Evolutionary conservation across 352 stramenopile species (phyloP).

Genomic region (Phytophthora sp.): DNA sequence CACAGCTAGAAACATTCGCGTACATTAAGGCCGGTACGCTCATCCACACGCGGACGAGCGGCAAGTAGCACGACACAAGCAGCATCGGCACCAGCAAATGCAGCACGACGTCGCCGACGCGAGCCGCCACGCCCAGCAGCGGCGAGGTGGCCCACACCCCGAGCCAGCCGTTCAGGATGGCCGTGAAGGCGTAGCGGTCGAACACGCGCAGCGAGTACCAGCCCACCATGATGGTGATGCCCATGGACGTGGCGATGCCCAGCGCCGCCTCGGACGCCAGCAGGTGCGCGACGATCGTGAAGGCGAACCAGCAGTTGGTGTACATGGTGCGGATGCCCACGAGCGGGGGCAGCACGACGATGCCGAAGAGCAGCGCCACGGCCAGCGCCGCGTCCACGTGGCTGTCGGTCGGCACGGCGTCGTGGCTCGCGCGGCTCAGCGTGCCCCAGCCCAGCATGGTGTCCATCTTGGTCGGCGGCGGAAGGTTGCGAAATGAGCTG

Average conservation of each 20-base stretch:
- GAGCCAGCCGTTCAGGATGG: conserved; percentile 75
- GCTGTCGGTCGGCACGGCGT: conserved; percentile 16
- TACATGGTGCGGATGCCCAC: conserved; percentile 78
- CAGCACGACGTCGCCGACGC: conserved; percentile 66
- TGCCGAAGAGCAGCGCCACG: conserved; percentile 58
- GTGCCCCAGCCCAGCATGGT: conserved; percentile 26
- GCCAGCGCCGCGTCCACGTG: conserved; percentile 58
- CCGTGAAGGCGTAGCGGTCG: conserved; percentile 78
- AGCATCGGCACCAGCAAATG: conserved; percentile 78
- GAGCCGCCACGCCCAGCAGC: conserved; percentile 60
- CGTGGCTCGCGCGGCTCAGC: conserved; percentile 9
- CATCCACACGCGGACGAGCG: conserved; percentile 84
- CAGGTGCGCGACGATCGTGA: conserved; percentile 61
- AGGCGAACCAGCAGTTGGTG: conserved; percentile 78
- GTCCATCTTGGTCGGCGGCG: conserved; percentile 29
- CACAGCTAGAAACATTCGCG: conserved; percentile 4
- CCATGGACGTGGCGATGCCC: conserved; percentile 80
- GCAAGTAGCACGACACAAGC: conserved; percentile 77
- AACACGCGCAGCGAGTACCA: conserved; percentile 87
- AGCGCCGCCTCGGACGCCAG: conserved; percentile 62
- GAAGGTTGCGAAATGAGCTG: conserved; percentile 14
- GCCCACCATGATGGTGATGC: conserved; percentile 86
- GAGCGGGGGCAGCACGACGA: conserved; percentile 64
- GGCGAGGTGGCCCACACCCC: conserved; percentile 78
- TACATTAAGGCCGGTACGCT: conserved; percentile 76